Evolutionary conservation across 1,139 yeast genomes (phyloP), one percentile per base, ranked within the genome.

Genomic region (Protomyces lactucae-debilis): DNA sequence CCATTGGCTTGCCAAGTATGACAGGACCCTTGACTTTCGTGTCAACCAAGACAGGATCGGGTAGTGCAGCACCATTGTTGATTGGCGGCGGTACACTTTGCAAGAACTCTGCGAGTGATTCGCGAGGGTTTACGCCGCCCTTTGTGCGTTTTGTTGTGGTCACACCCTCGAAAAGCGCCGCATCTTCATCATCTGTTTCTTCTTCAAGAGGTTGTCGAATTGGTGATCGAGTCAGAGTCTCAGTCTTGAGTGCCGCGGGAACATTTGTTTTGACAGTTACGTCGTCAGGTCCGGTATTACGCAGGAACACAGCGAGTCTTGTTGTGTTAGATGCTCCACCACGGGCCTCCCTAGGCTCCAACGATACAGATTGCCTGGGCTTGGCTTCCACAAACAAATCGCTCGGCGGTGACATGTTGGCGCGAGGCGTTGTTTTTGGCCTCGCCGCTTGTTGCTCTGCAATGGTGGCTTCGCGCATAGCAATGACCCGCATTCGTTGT

Each of bases 231-330:
- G 39, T 39, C 36, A 48, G 45, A 28, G 52, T 39, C 36, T 28
- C 36, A 1, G 60, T 45, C 35, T 53, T 32, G 16, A 53, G 14
- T 5, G 43, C 36, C 4, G 21, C 35, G 9, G 28, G 23, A 5
- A 48, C 48, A 12, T 43, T 18, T 10, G 6, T 25, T 25, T 39
- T 35, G 14, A 14, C 9, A 6, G 57, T 39, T 14, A 48, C 35
- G 3, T 51, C 53, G 18, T 16, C 32, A 12, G 63, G 63, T 0
- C 63, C 57, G 3, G 63, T 59, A 35, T 32, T 52, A 1, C 63
- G 63, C 56, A 59, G 28, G 35, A 59, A 59, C n/a, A 25, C 57
- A n/a, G 63, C 63, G 28, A 59, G 43, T 14, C 56, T 51, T 43
- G 45, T 6, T 9, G 63, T 59, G 12, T 59, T 51, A 10, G 63